Percentiles rank a stretch among this genome's conserved stretches.
Evolutionary conservation across 495 filamentous ascomycete species (phyloP).

Genomic region (Talaromyces adpressus): DNA sequence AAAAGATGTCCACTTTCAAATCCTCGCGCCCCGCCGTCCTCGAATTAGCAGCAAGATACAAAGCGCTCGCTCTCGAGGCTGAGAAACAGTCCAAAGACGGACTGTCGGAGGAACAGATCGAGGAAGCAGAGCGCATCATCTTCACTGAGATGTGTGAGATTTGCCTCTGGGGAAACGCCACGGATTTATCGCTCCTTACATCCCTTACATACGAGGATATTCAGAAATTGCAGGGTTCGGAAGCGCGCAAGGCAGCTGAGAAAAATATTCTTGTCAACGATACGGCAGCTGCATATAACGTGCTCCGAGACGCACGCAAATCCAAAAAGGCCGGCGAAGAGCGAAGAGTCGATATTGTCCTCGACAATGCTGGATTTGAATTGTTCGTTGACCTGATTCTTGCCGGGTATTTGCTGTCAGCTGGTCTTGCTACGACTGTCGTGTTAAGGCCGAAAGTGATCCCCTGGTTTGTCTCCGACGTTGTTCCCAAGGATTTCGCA

Average conservation of each 20-base stretch:
- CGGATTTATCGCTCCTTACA: slow-evolving; percentile 85
- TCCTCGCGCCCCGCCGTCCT: slow-evolving; percentile 88
- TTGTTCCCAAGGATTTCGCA: slow-evolving; percentile 75
- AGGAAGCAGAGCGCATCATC: slow-evolving; percentile 65
- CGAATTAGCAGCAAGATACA: slow-evolving; percentile 75
- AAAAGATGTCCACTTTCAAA: slow-evolving; percentile 89
- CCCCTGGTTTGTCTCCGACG: slow-evolving; percentile 97
- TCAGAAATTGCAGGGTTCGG: slow-evolving; percentile 85
- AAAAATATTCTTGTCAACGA: slow-evolving; percentile 88
- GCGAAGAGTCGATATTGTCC: slow-evolving; percentile 79
- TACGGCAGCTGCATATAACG: slow-evolving; percentile 61
- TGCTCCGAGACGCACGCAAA: slow-evolving; percentile 53
- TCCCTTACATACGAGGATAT: slow-evolving; percentile 91
- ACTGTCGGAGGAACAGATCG: slow-evolving; percentile 42
- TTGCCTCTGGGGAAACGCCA: slow-evolving; percentile 97
- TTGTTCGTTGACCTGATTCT: slow-evolving; percentile 90
- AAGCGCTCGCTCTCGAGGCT: slow-evolving; percentile 53
- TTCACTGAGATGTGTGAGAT: slow-evolving; percentile 96
- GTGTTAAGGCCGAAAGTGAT: slow-evolving; percentile 91
- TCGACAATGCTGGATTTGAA: slow-evolving; percentile 96
- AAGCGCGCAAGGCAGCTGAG: slow-evolving; percentile 76
- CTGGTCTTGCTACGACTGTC: slow-evolving; percentile 75
- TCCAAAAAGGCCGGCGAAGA: slow-evolving; percentile 43
- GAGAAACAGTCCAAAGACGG: slow-evolving; percentile 28
- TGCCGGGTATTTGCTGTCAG: slow-evolving; percentile 76